Conservation (phyloP, 2,329 filamentous ascomycete genomes). For the Fonsecaea pugnacius region DNA sequence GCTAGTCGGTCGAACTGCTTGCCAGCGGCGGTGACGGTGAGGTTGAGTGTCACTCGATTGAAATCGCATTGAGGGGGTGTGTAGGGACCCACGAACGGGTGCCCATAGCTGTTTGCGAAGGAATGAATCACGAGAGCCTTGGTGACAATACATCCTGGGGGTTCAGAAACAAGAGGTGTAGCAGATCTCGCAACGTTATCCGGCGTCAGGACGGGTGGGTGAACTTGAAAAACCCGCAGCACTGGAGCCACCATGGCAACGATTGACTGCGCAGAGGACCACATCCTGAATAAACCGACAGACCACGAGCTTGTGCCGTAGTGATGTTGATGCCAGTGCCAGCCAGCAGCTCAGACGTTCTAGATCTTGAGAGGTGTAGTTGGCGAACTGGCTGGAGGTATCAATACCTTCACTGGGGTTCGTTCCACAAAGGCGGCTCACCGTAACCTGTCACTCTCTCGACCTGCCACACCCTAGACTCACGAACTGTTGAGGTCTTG, state of each 20-base stretch:
- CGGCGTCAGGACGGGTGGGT: slow-evolving; percentile 2
- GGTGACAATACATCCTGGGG: neutral
- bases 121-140: slow-evolving; percentile 10
- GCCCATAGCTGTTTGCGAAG: slow-evolving; percentile 15
- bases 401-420: neutral
- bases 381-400: neutral
- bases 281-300: neutral
- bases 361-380: neutral
- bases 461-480: neutral
- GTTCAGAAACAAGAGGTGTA: neutral
- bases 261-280: neutral
- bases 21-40: slow-evolving; percentile 10
- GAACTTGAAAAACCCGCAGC: slow-evolving; percentile 12
- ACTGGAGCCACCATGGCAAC: neutral
- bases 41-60: slow-evolving; percentile 12
- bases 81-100: slow-evolving; percentile 7
- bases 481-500: neutral
- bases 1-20: slow-evolving; percentile 12
- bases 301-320: neutral
- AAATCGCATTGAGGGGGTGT: slow-evolving; percentile 3
- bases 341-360: neutral
- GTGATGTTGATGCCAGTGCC: neutral
- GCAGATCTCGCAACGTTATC: neutral
- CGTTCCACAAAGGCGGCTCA: neutral
- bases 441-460: neutral